Evolutionary conservation across 164 flowering plant species (phyloP).

Genomic region (Annona squamosa): DNA sequence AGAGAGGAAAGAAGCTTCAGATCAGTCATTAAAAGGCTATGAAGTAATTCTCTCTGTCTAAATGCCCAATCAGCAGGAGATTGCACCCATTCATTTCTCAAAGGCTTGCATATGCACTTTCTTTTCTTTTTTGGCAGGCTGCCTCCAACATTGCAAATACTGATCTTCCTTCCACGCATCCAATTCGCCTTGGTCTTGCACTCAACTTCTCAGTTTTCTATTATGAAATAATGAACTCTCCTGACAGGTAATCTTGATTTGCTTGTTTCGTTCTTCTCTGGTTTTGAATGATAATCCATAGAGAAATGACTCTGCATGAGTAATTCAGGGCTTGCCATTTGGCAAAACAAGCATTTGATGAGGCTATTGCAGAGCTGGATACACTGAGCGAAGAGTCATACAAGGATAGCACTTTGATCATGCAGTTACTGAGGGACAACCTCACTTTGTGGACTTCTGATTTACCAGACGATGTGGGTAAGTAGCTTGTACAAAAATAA

Average conservation of each 20-base stretch:
- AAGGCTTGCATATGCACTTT: neutral
- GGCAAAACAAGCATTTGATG: slow-evolving; percentile 25
- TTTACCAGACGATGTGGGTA: slow-evolving; percentile 17
- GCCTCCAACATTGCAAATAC: slow-evolving; percentile 20
- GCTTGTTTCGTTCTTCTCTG: neutral
- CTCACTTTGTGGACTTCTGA: slow-evolving; percentile 22
- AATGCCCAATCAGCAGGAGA: neutral
- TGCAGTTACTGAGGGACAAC: slow-evolving; percentile 24
- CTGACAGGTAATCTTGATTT: slow-evolving; percentile 15
- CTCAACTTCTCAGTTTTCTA: slow-evolving; percentile 22
- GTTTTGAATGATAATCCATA: neutral
- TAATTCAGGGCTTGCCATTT: slow-evolving; percentile 21
- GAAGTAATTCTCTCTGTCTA: slow-evolving; percentile 5
- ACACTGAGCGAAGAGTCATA: slow-evolving; percentile 22
- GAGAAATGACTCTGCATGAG: neutral
- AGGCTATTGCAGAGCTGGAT: slow-evolving; percentile 22
- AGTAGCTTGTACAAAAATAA: neutral
- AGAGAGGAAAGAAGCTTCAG: slow-evolving; percentile 19
- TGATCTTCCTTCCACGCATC: slow-evolving; percentile 23
- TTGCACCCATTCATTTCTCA: neutral
- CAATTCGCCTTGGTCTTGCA: slow-evolving; percentile 24
- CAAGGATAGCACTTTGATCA: slow-evolving; percentile 23
- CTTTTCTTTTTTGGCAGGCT: slow-evolving; percentile 9
- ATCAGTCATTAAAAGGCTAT: slow-evolving; percentile 19
- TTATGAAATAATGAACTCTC: slow-evolving; percentile 21